These are phyloP conservation scores for Apiospora koreana DNA, from an alignment of 2,329 filamentous ascomycete genomes.

Conservation along the genomic window DNA sequence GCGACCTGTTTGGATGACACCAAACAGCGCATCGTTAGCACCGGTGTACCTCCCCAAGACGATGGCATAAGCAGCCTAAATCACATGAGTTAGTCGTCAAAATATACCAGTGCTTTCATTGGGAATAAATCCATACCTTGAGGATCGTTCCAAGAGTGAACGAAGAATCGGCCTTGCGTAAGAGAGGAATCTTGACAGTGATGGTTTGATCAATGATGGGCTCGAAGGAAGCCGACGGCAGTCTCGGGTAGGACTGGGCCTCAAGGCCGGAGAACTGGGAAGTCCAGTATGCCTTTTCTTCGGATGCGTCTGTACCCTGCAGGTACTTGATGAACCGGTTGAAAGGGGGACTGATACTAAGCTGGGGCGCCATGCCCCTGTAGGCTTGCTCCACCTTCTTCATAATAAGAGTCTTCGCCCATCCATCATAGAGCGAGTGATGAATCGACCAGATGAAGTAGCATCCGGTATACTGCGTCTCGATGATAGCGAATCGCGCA, in stretches of 20 bases:
- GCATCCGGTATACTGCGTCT: slow-evolving; percentile 16
- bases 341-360: not conserved
- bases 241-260: not conserved
- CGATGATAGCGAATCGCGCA: slow-evolving; percentile 21
- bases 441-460: slow-evolving; percentile 34
- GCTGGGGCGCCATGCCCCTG: not conserved
- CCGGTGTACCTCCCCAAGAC: slow-evolving; percentile 37
- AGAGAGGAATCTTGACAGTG: slow-evolving; percentile 5
- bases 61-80: slow-evolving; percentile 42
- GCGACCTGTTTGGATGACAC: slow-evolving; percentile 41
- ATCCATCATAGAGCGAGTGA: slow-evolving; percentile 34
- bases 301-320: not conserved
- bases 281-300: not conserved
- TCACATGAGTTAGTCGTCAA: slow-evolving; percentile 18
- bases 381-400: slow-evolving; percentile 19
- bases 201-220: slow-evolving; percentile 1
- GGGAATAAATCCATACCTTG: not conserved
- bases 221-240: not conserved
- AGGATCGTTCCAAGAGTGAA: slow-evolving; percentile 5
- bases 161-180: slow-evolving; percentile 9
- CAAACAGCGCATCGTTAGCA: slow-evolving; percentile 40
- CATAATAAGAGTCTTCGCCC: slow-evolving; percentile 25
- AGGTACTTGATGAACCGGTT: slow-evolving; percentile 9
- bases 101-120: not conserved
- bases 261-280: not conserved